Conservation (phyloP, 345 rosid genomes). For the Euphorbia peplus region DNA sequence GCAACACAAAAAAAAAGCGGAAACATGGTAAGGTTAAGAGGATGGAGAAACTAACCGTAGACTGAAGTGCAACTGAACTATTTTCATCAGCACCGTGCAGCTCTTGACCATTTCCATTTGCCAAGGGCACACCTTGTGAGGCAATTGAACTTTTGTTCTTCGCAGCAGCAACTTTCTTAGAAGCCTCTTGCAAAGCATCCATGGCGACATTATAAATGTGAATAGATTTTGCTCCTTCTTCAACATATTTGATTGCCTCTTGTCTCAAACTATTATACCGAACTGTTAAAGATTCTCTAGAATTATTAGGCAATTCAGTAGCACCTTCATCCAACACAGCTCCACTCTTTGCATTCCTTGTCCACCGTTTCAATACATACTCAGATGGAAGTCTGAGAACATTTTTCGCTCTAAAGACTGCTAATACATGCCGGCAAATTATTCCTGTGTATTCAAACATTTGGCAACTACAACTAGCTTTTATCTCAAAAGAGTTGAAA, state of each 20-base stretch:
- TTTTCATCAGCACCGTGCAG: constrained; percentile 37
- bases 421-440: constrained; percentile 67
- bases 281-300: constrained; percentile 50
- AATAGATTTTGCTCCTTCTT: constrained; percentile 78
- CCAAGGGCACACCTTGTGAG: constrained; percentile 22
- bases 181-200: constrained; percentile 67
- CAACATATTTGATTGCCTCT: constrained; percentile 69
- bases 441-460: constrained; percentile 83
- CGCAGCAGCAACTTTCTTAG: constrained; percentile 52
- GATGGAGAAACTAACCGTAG: constrained; percentile 43
- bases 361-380: constrained; percentile 71
- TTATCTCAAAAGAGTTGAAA: constrained; percentile 59
- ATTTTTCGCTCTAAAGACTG: constrained; percentile 69
- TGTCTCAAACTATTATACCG: constrained; percentile 66
- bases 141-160: constrained; percentile 44
- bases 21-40: constrained; percentile 1
- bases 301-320: constrained; percentile 35
- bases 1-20: neutral
- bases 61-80: constrained; percentile 33
- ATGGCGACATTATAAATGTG: constrained; percentile 65
- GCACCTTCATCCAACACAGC: constrained; percentile 34
- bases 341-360: constrained; percentile 64
- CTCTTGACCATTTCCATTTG: constrained; percentile 44
- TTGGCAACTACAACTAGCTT: constrained; percentile 76
- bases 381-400: constrained; percentile 68